Base-by-base conservation (phyloP, 805 yeast genomes). In the Saccharomyces paradoxus region DNA sequence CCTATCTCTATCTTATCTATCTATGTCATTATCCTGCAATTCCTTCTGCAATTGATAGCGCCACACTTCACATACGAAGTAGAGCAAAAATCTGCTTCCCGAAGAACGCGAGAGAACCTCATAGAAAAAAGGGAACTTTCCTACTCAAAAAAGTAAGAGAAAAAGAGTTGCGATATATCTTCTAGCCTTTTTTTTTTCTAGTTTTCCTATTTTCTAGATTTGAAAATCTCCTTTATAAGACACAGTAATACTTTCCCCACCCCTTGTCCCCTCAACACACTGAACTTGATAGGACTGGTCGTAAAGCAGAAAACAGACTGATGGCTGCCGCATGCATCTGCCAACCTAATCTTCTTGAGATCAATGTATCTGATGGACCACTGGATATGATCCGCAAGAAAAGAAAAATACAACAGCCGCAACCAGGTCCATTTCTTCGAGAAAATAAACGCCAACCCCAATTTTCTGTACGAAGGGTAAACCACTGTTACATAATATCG, bases 401-500 rank as follows among this genome's bases (percentile, higher is more conserved):
- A 17, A 37, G 44, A 37, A 37, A 17, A 37, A 17, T 37, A 17
- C 44, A 37, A 9, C 44, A 37, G 22, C 24, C 44, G 17, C 44
- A 17, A 17, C 24, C 13, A 17, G 24, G 22, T n/a, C 17, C 24
- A 17, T 17, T 8, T 10, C 44, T 17, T 21, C 44, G 44, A 37
- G 44, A 37, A 12, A 37, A 17, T 10, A 37, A 17, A 17, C 24
- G 22, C 17, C 44, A 37, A 37, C 44, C 44, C 1, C 44, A 37
- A 4, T 17, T 37, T 9, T 37, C 22, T 37, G 8, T 37, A 17
- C 44, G 44, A 8, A 37, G 17, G 24, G 7, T 37, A 17, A 37
- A 37, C 9, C 44, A 37, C 24, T 58, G 58, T n/a, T 58, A 55
- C 50, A 53, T 56, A 7, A 48, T 62, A 6, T 57, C 61, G 22